Base-by-base conservation (phyloP, 2,329 filamentous ascomycete species). In the Colletotrichum sojae region DNA sequence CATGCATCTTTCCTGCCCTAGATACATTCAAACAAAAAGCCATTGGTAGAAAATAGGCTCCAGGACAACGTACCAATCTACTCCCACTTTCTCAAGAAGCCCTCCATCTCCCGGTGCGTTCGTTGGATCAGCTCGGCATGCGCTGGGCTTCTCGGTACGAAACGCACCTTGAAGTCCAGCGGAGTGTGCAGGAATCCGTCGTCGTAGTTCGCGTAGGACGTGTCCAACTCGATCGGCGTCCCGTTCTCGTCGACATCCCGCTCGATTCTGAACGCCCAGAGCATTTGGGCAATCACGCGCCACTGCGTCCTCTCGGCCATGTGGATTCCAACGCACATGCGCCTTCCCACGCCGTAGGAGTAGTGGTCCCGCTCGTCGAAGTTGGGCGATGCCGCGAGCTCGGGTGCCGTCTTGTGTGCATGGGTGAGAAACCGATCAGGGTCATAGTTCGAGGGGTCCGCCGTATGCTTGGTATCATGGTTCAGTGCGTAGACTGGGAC, bases 291-390 rank as follows among this genome's bases (percentile, higher is more conserved):
- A 16, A 82, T 75, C 46, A 73, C 75, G 1, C 81, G 49, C 66
- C 79, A 82, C n/a, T 86, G 74, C 25, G 78, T 83, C 5, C 83
- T 79, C 73, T 87, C 84, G 2, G 84, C 83, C 6, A 88, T 77
- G 66, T 87, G 83, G 12, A 85, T 83, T 0, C 85, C 85, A 0
- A 81, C 81, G 69, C 85, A 86, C 25, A 86, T 81, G 6, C 85
- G 80, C 1, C 85, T 78, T 1, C 84, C 84, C 12, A 78, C 79
- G 4, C 84, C 84, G 72, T 85, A 86, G 3, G 78, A 78, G 69
- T 83, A 86, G 71, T 86, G 84, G 66, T 83, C 80, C 8, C 80
- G 77, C 6, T 71, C 64, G 12, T 65, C 57, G 15, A 71, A 72
- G 49, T 73, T 72, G 3, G 72, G 18, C 13, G 66, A 72, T 2